These are phyloP conservation scores for Sutorius eximius DNA, from an alignment of 1,284 basidiomycete species.

Conservation along the genomic window DNA sequence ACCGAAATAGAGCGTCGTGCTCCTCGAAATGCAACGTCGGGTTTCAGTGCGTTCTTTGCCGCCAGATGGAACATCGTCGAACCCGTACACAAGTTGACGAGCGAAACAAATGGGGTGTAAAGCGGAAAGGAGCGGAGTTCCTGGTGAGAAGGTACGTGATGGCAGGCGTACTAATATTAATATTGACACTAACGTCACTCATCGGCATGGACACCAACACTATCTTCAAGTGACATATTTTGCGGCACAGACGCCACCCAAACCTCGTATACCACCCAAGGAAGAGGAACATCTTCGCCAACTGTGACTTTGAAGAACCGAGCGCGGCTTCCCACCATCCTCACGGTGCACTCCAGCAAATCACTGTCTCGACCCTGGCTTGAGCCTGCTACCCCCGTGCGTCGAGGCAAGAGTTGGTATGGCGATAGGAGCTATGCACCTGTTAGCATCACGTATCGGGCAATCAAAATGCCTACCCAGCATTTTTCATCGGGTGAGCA, in stretches of 20 bases:
- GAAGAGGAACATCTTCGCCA: conserved; percentile 29
- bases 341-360: conserved; percentile 40
- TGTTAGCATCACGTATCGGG: not conserved
- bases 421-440: conserved; percentile 17
- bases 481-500: conserved; percentile 38
- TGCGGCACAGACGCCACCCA: conserved; percentile 38
- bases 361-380: not conserved
- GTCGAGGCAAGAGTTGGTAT: conserved; percentile 10
- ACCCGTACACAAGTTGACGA: conserved; percentile 8
- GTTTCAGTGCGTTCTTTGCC: conserved; percentile 29
- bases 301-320: conserved; percentile 41
- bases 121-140: conserved; percentile 20
- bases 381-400: not conserved
- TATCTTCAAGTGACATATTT: not conserved
- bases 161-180: not conserved
- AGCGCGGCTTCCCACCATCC: conserved; percentile 20
- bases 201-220: too few species aligned
- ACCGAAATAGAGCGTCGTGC: conserved; percentile 56
- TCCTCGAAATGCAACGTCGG: conserved; percentile 26
- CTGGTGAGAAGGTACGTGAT: conserved; percentile 2
- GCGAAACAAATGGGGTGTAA: conserved; percentile 8
- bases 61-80: conserved; percentile 29
- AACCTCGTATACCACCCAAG: conserved; percentile 50
- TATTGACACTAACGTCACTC: not conserved
- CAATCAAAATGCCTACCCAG: conserved; percentile 43